Conservation (phyloP, 2,329 filamentous ascomycete species). For the Dothidotthia symphoricarpi region DNA sequence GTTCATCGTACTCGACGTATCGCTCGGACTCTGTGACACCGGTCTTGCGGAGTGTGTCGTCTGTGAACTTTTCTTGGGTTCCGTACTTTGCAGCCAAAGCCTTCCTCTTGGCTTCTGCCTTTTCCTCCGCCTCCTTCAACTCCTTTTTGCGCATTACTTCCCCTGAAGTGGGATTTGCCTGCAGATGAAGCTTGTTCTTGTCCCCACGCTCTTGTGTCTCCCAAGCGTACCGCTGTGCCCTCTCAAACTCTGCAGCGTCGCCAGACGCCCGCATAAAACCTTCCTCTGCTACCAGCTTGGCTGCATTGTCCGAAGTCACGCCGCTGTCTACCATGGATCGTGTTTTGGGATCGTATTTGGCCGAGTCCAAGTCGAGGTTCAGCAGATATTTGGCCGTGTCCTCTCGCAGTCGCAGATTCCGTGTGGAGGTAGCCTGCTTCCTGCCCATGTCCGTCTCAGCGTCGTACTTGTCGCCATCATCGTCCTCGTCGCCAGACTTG, state of each 20-base stretch:
- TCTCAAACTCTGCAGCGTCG: conserved; percentile 89
- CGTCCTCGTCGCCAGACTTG: conserved; percentile 49
- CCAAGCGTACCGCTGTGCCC: conserved; percentile 88
- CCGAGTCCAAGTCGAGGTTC: conserved; percentile 92
- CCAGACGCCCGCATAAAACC: conserved; percentile 86
- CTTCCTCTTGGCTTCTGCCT: conserved; percentile 66
- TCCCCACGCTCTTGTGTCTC: conserved; percentile 83
- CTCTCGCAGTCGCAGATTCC: conserved; percentile 87
- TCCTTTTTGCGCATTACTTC: conserved; percentile 81
- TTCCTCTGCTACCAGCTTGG: conserved; percentile 84
- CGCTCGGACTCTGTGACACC: conserved; percentile 76
- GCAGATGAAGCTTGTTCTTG: conserved; percentile 79
- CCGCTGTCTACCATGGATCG: conserved; percentile 84
- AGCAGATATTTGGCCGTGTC: conserved; percentile 96
- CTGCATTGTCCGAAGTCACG: conserved; percentile 74
- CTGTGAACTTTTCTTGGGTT: conserved; percentile 60
- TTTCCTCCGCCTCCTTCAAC: conserved; percentile 67
- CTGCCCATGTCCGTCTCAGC: conserved; percentile 97
- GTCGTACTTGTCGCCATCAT: conserved; percentile 69
- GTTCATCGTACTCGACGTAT: conserved; percentile 93
- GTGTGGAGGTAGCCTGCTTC: conserved; percentile 84
- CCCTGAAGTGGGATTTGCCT: conserved; percentile 94
- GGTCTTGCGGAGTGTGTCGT: conserved; percentile 63
- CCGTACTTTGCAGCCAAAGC: conserved; percentile 81
- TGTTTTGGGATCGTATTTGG: conserved; percentile 97